Conservation (phyloP, 192 early-diverging fungal species). For the Umbelopsis sp. region DNA sequence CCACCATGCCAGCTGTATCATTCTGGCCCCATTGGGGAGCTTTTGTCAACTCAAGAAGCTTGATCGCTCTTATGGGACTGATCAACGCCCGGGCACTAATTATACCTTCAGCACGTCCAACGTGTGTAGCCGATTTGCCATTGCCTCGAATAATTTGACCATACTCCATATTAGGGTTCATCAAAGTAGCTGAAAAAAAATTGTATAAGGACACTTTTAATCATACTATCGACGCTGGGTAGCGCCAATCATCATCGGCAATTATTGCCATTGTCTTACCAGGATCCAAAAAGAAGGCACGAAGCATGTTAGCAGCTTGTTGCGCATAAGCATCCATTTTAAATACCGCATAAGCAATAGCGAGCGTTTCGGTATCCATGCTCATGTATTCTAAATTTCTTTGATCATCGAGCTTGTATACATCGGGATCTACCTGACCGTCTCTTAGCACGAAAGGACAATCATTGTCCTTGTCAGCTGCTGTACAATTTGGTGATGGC, state of each 20-base stretch:
- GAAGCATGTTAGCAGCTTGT: background rate
- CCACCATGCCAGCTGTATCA: slow-evolving; percentile 8
- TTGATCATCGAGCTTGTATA: background rate
- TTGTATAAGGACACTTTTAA: background rate
- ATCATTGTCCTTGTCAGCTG: background rate
- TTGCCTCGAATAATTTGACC: slow-evolving; percentile 15
- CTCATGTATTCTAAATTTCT: background rate
- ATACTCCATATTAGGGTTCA: slow-evolving; percentile 14
- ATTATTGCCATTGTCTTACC: background rate
- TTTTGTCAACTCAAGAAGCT: background rate
- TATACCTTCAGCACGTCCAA: slow-evolving; percentile 6
- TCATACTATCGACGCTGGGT: too few relatives aligned
- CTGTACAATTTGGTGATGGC: background rate
- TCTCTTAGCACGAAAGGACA: background rate
- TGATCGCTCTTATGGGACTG: background rate
- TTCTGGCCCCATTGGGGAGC: background rate
- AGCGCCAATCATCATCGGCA: background rate
- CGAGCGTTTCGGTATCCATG: background rate
- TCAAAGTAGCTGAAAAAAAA: background rate
- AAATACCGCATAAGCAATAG: background rate
- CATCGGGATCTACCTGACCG: slow-evolving; percentile 5
- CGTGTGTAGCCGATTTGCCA: slow-evolving; percentile 13
- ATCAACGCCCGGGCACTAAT: background rate
- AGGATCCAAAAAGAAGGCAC: slow-evolving; percentile 1
- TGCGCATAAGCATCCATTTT: background rate